Base-by-base conservation (phyloP, 2,329 filamentous ascomycete genomes). In the Dothiorella sarmentorum region DNA sequence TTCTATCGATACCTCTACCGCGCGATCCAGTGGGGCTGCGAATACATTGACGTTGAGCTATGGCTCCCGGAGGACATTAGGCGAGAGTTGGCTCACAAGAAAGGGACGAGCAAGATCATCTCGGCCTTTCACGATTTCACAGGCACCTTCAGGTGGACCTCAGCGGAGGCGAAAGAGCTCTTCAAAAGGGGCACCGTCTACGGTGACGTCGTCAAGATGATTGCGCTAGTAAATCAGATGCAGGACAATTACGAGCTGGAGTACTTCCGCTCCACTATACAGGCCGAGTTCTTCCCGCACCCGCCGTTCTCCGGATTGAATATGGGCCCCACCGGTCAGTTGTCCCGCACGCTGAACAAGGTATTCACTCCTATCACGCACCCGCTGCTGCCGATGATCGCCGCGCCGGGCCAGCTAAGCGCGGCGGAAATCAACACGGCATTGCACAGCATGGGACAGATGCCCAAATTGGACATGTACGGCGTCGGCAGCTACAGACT, bases 91-190 rank as follows among this genome's bases (percentile, higher is more conserved):
- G 87, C 85, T 56, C 83, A 88, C 64, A 80, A 83, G 56, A 87
- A 87, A 64, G 90, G 90, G 2, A 89, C 85, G 73, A 93, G 88
- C 67, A 88, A 87, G 63, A 91, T 96, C 72, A 91, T 95, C 78
- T 93, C 90, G n/a, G 90, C 91, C 11, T 94, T 93, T 67, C 91
- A 95, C 71, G 90, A 94, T 75, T 93, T 93, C 68, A 91, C 89
- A 0, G 89, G 90, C 1, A 86, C 80, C 0, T 93, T 93, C 79
- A 89, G 87, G 67, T 95, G 90, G 90, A 87, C 88, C 0, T 90
- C 89, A 0, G 75, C 82, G 6, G 82, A 88, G 64, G 90, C 90
- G 1, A 84, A 89, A 66, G 77, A 82, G 10, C 81, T 93, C 3
- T 95, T 92, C 65, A 78, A 84, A 60, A 82, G 86, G 64, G 90